Base-by-base conservation (phyloP, 2,329 filamentous ascomycete genomes). In the Stachybotrys chartarum region DNA sequence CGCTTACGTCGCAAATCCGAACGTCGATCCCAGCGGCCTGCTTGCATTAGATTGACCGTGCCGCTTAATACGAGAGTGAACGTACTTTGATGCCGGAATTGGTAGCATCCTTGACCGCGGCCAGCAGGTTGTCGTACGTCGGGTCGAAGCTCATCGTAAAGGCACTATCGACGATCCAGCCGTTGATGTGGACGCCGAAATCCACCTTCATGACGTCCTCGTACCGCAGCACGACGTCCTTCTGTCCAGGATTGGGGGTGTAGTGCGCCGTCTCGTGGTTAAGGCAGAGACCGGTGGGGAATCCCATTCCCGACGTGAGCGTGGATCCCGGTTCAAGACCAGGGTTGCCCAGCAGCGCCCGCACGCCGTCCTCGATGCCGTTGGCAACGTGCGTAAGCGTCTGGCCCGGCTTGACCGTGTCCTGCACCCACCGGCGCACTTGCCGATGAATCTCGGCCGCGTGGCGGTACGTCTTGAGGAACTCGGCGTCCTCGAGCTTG, bases 21-120 rank as follows among this genome's bases (percentile, higher is more conserved):
- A 91, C 90, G 66, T 96, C 91, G 63, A 96, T 94, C 58, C 91
- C 91, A 16, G 91, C 90, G 73, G 90, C 86, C 75, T 82, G 83
- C 17, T 16, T 10, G 8, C 8, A 16, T 44, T 44, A 47, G n/a
- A 16, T 39, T 39, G n/a, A 7, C 16, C 7, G 7, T 47, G 7
- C 7, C 7, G n/a, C 12, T 47, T 16, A 47, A 8, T 7, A 18
- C 45, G 7, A 16, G 17, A 47, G 7, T 6, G 14, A 47, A 47
- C 45, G 12, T 18, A 47, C 45, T 16, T 47, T 7, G 66, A 96
- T 82, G 63, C 91, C 91, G 64, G 90, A 93, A 68, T 90, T 87
- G n/a, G 87, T 90, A 3, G 88, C 85, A 56, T 83, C 87, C 65
- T 83, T 85, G 53, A 90, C 87, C 2, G 87, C 84, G 24, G 80